Evolutionary conservation across 345 rosid species (phyloP).

Genomic region (Cardamine chenopodiifolia): DNA sequence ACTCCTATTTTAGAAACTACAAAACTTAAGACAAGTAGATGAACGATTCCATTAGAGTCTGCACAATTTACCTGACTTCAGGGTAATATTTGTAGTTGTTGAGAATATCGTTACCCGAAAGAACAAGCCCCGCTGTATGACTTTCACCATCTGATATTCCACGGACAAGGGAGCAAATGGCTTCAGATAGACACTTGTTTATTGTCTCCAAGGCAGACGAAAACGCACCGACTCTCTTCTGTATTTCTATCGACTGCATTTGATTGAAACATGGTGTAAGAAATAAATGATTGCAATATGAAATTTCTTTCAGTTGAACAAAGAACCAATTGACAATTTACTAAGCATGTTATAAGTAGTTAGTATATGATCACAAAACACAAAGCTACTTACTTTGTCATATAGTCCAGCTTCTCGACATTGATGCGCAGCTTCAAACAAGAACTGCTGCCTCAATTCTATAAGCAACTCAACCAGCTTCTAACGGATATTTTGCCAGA

Average conservation of each 20-base stretch:
- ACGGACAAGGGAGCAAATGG: conserved; percentile 73
- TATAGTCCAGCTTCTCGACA: conserved; percentile 79
- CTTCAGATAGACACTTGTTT: conserved; percentile 81
- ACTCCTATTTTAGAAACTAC: background rate
- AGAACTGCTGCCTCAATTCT: conserved; percentile 60
- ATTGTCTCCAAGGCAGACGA: conserved; percentile 81
- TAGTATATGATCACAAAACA: conserved; percentile 2
- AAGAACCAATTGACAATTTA: background rate
- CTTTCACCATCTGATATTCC: conserved; percentile 92
- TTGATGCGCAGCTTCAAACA: conserved; percentile 75
- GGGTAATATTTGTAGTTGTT: conserved; percentile 71
- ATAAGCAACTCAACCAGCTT: conserved; percentile 20
- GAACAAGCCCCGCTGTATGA: conserved; percentile 67
- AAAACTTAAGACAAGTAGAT: background rate
- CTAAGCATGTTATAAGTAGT: background rate
- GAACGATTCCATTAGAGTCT: background rate
- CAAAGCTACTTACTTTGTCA: conserved; percentile 60
- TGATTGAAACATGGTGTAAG: background rate
- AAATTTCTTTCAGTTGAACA: conserved; percentile 12
- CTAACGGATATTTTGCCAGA: background rate
- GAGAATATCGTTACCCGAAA: conserved; percentile 79
- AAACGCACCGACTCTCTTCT: conserved; percentile 81
- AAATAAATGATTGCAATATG: background rate
- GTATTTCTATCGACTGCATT: conserved; percentile 73
- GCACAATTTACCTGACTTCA: conserved; percentile 59